A percentile compares a stretch with the other conserved stretches of the same genome.
Conservation (phyloP, 2,329 filamentous ascomycete genomes). For the Penicillium expansum region DNA sequence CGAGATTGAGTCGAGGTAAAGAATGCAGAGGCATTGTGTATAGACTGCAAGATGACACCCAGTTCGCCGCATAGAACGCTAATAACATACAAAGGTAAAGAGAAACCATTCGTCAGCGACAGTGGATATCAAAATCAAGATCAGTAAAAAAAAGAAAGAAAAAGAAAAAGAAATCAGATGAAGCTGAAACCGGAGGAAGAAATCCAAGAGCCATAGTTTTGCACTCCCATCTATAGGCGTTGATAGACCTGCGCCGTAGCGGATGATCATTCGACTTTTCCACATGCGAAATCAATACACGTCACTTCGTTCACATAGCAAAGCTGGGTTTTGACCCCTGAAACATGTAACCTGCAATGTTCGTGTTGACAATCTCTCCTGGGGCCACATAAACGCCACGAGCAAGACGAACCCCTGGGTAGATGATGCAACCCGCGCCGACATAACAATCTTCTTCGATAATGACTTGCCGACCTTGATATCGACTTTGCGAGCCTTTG, state of each 20-base stretch:
- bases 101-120: constrained; percentile 1
- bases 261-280: not conserved
- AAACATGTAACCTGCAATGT: constrained; percentile 44
- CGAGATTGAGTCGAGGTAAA: not conserved
- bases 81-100: not conserved
- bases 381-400: constrained; percentile 46
- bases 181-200: not conserved
- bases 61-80: not conserved
- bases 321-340: constrained; percentile 44
- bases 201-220: not conserved
- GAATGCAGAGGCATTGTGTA: constrained; percentile 4
- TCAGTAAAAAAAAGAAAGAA: not conserved
- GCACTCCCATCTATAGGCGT: not conserved
- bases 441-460: constrained; percentile 74
- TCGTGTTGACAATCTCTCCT: constrained; percentile 44
- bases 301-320: constrained; percentile 29
- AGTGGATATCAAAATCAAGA: constrained; percentile 3
- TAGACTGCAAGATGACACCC: constrained; percentile 16
- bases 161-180: not conserved
- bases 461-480: constrained; percentile 66
- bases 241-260: not conserved
- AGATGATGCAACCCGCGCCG: constrained; percentile 61
- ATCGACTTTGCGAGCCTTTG: constrained; percentile 69
- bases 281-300: constrained; percentile 1
- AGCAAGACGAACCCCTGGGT: constrained; percentile 45